A percentile compares a stretch with the other conserved stretches of the same genome.
Evolutionary conservation across 202 grass and related monocot species (phyloP).

Genomic region (Zoysia matrella): DNA sequence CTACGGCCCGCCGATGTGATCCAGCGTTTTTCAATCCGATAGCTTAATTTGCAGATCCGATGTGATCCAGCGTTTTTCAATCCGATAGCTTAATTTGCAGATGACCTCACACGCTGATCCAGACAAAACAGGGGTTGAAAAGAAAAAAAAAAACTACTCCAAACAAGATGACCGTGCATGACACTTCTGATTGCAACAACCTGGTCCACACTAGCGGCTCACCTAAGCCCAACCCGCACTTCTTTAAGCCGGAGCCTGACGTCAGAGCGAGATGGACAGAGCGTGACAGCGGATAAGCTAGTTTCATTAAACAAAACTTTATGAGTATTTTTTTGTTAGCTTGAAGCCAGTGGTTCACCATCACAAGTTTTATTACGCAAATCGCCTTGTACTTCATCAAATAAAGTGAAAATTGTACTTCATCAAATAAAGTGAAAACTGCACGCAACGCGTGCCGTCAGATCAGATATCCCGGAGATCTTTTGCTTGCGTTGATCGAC

Average conservation of each 20-base stretch:
- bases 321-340: neutral
- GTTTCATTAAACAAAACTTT: too few species aligned
- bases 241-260: neutral
- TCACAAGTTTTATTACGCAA: constrained; percentile 1
- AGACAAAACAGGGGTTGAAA: neutral
- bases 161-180: too few species aligned
- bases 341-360: neutral
- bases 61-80: neutral
- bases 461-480: neutral
- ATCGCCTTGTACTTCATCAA: neutral
- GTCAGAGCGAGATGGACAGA: too few species aligned
- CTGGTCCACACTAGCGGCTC: neutral
- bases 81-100: neutral
- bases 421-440: neutral
- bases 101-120: constrained; percentile 17
- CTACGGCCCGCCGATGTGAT: neutral
- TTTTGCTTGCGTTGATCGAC: constrained; percentile 13
- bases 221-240: neutral
- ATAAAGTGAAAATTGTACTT: neutral
- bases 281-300: neutral
- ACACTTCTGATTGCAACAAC: too few species aligned
- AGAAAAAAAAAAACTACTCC: too few species aligned
- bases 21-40: neutral
- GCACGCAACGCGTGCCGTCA: neutral
- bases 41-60: neutral